Base-by-base conservation (phyloP, 495 filamentous ascomycete genomes). In the Daldinia childiae region DNA sequence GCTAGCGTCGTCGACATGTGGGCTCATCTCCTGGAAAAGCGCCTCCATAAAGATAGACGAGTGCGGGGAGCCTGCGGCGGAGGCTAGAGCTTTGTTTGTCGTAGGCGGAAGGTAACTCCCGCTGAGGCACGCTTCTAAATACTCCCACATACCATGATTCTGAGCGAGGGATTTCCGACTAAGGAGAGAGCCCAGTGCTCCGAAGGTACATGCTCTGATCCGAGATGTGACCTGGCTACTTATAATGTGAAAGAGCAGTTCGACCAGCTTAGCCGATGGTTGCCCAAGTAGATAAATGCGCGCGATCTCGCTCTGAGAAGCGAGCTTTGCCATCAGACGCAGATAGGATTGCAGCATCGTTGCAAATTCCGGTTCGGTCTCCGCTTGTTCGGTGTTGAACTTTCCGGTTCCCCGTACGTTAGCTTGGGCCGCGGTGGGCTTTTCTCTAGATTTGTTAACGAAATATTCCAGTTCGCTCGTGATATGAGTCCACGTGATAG, bases 281-380 rank as follows among this genome's bases (percentile, higher is more conserved):
- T 91, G 87, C n/a, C 85, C 79, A 12, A 94, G 76, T 65, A 97
- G 82, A 82, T 88, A 95, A 30, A 84, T 77, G 64, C 93, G 83
- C 8, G 92, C 90, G n/a, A 80, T 75, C 41, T 82, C 80, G 76
- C 92, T 94, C 69, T 93, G 84, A 11, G 85, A 81, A 54, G 88
- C 90, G 27, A 98, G 79, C 75, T 95, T 93, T 4, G 91, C 87
- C 64, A 96, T 92, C 6, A 99, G 84, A 9, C 94, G 89, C 39
- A 99, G 84, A 75, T 97, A 97, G 69, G 92, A 93, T 75, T 97
- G 93, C 32, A 98, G 83, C 92, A 98, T 97, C 73, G 95, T 88
- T 15, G 89, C 88, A 52, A 91, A 92, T 77, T 99, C 96, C 24
- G 93, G 93, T 76, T 97, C 91, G n/a, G 86, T 84, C 66, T 92